Base-by-base conservation (phyloP, 129 eudicot genomes). In the Flaveria ramosissima region DNA sequence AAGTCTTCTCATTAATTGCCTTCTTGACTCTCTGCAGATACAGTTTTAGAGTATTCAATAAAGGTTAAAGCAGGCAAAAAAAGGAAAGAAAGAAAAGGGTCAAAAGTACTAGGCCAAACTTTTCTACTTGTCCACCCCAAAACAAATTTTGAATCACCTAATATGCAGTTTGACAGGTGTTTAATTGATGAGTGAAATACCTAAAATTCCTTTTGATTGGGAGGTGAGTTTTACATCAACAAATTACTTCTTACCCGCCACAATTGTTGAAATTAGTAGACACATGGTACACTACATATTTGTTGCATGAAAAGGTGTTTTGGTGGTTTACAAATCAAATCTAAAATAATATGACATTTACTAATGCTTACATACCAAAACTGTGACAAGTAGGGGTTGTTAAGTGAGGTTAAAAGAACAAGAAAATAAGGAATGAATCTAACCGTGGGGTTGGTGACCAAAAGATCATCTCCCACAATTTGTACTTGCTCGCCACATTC, bases 361-460 rank as follows among this genome's bases (percentile, higher is more conserved):
- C 2, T 0, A 7, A 45, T 45, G 48, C 14, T 45, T 45, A 45
- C 48, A 45, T 10, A 45, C 12, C 48, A 45, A 9, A 45, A 45
- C 48, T 45, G 48, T 45, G 48, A 45, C 11, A 43, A 45, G 8
- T n/a, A 30, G 36, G 21, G 59, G 16, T 14, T 48, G 16, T 48
- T 21, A 21, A 27, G 5, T 7, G 12, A 19, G 9, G 7, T 60
- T 60, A 23, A 60, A 12, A 60, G 30, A 56, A 20, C 10, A 59
- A 59, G 23, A 32, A 9, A 48, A 36, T 36, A 32, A 16, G 3
- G 36, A 9, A 24, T 23, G 42, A 72, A 45, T 57, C 85, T 79
- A 52, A 93, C 98, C 90, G 92, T 90, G 71, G 98, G 98, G 75
- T 93, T 93, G 83, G 98, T 93, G 85, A 93, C 98, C 85, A 93